Evolutionary conservation across 495 filamentous ascomycete genomes (phyloP), one percentile per base, ranked within the genome.

Genomic region (Mytilinidion resinicola): DNA sequence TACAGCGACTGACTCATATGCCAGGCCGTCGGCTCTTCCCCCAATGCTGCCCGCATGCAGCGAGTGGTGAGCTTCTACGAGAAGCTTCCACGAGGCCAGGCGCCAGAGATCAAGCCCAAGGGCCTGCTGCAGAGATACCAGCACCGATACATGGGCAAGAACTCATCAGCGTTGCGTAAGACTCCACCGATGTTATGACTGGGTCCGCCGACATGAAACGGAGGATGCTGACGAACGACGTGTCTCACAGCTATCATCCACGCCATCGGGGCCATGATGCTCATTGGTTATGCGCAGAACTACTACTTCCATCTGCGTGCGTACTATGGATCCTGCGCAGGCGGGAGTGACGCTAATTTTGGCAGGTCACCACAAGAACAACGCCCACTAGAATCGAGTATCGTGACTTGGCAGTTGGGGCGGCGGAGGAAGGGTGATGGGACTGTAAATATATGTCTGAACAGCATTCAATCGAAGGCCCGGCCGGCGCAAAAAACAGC

Each of bases 231-330:
- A 61, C 68, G 69, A 56, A 68, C 48, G 38, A 41, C 55, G 53
- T 55, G 36, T 36, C 47, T 9, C 60, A 66, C 65, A 98, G 93
- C 93, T 59, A 76, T 97, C 64, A 78, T 89, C 61, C 93, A 98
- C 73, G 81, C 86, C 64, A 90, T 98, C 67, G 84, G 76, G 53
- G 77, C 77, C 63, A 74, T 98, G 49, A 72, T 92, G 59, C 72
- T 82, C 56, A 65, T 96, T 59, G 91, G 91, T 64, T 99, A 99
- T 77, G 86, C 87, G 62, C 87, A 96, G 77, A 87, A 93, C 75
- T 98, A 98, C 85, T 97, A 98, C 82, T 97, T 95, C 88, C 95
- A 99, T 77, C 83, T 97, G 64, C 90, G 93, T 98, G 85, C 72
- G 90, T 81, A 56, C 63, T 56, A 43, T 30, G 10, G 3, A 14